A percentile compares a stretch with the other conserved stretches of the same genome.
These are phyloP conservation scores for Xylariaceae sp. DNA, from an alignment of 2,329 filamentous ascomycete species.

Conservation along the genomic window DNA sequence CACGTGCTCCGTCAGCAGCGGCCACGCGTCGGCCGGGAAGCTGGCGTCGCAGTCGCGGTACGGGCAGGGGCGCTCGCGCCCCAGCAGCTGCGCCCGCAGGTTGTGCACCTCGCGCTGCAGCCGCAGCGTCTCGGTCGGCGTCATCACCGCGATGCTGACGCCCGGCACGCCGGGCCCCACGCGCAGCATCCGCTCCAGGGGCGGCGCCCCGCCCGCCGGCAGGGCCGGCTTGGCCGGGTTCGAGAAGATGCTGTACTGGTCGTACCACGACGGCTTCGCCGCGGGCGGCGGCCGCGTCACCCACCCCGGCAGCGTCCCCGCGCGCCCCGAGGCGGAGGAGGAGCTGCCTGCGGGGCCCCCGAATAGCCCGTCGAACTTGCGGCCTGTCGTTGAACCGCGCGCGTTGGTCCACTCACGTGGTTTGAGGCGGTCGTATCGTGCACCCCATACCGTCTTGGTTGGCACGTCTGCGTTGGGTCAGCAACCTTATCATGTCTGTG, in stretches of 20 bases:
- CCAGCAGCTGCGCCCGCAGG: conserved; percentile 27
- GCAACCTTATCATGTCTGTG: conserved; percentile 5
- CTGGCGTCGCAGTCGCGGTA: conserved; percentile 29
- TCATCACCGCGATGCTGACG: conserved; percentile 31
- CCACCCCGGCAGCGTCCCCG: too few relatives aligned
- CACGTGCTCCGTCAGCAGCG: conserved; percentile 29
- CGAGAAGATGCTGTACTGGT: conserved; percentile 20
- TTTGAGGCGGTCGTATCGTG: conserved; percentile 13
- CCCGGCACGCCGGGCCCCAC: conserved; percentile 27
- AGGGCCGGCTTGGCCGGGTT: conserved; percentile 26
- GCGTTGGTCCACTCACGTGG: too few relatives aligned
- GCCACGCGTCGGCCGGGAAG: conserved; percentile 23
- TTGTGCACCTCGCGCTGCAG: conserved; percentile 28
- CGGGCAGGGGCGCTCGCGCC: conserved; percentile 30
- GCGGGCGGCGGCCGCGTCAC: too few relatives aligned
- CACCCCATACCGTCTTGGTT: conserved; percentile 12
- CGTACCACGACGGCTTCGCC: too few relatives aligned
- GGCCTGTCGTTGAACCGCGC: background rate
- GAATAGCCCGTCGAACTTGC: too few relatives aligned
- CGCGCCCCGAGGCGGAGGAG: too few relatives aligned
- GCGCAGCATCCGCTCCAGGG: conserved; percentile 29
- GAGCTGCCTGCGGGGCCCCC: background rate
- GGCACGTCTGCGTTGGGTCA: conserved; percentile 8
- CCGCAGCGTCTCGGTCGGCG: conserved; percentile 30
- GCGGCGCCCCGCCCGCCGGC: conserved; percentile 26